Evolutionary conservation across 805 yeast species (phyloP), one percentile per base, ranked within the genome.

Genomic region (Saccharomycopsis babjevae): DNA sequence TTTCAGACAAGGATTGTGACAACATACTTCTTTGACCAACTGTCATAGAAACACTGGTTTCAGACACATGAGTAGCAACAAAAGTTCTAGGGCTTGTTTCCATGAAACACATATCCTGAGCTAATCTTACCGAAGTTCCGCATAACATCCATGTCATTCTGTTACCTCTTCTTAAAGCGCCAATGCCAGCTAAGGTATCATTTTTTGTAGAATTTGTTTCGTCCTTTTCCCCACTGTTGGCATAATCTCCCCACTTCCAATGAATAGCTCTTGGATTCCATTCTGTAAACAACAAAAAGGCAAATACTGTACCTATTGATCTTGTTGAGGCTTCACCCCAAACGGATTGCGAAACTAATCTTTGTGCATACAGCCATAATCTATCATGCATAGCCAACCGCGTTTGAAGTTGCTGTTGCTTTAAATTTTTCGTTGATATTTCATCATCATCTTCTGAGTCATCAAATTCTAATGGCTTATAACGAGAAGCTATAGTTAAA

Each of bases 201-300:
- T 32, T 50, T 20, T 40, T 46, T 3, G 36, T 28, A 2, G 59
- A 55, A 38, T 36, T 55, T 22, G 40, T 54, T 36, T 52, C 50
- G 11, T 52, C 59, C 40, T 64, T 61, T n/a, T 66, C 60, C 2
- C 36, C 50, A 20, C 34, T 72, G 67, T 86, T 86, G 1, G 93
- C 96, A 72, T 89, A 88, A 72, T 92, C 96, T 0, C 84, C 74
- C 88, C 93, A 83, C 65, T 90, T 75, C 86, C 91, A 86, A 71
- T 91, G 97, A 63, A 91, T 90, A 2, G 97, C 96, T 59, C 97
- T 76, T 3, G 97, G 97, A 67, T 91, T 90, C 98, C 98, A 92
- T 71, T 93, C 97, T 0, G 97, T 88, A 67, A 89, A 86, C 18
- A 92, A 75, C 57, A 92, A 72, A 68, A 92, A 89, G 0, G 97